Evolutionary conservation across 306 rosid genomes (phyloP), one percentile per base, ranked within the genome.

Genomic region (Sicyos baderoa): DNA sequence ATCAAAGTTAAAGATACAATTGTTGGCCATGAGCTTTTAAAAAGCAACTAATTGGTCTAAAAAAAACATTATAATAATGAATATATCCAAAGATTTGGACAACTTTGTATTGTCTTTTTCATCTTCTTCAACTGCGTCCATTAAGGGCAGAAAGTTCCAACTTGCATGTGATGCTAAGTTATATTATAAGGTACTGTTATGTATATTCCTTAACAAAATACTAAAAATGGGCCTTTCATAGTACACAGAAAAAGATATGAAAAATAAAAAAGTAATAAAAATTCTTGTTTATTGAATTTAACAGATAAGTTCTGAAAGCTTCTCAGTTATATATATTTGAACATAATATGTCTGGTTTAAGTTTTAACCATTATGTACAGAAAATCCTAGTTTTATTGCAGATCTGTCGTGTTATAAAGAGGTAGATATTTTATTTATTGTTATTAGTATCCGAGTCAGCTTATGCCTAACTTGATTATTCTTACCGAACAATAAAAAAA

Each of bases 41-140:
- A 51, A 51, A 70, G 74, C 53, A 54, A 70, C 23, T 2, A 8
- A 10, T 76, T 22, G 57, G 64, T 54, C 62, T 51, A 69, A 18
- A 60, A 16, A 61, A 55, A 9, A 23, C 25, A n/a, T 70, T 70
- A 70, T n/a, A 29, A 51, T 51, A 70, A 52, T 70, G 51, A 53
- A 42, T 37, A 42, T 37, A 52, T 29, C 21, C 63, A 51, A 70
- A 70, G 51, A 48, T 47, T 47, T 67, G 44, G 55, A 67, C 57
- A 67, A 48, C 45, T 48, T 67, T 67, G 72, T 25, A 16, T 67
- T 67, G 72, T 67, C 72, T 67, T 49, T 67, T 67, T 67, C 72
- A 48, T 27, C 57, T 48, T 67, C 72, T 67, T 67, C 44, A 67
- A 67, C 72, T 49, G 54, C 57, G 50, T 49, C 57, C 57, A 48